Base-by-base conservation (phyloP, 1,284 basidiomycete genomes). In the Pseudozyma thailandica region DNA sequence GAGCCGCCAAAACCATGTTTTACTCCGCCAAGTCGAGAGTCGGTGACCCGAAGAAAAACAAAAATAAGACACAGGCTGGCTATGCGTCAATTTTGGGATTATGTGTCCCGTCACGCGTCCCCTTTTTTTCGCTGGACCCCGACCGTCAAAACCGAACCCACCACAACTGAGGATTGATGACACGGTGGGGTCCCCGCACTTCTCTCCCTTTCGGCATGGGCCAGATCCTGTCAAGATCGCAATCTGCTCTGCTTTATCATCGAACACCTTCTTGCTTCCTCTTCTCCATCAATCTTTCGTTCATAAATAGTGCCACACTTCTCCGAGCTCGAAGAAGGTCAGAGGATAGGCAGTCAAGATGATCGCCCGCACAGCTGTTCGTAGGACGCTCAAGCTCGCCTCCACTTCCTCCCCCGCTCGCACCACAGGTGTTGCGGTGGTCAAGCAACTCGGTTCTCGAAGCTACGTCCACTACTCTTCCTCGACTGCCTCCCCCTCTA, bases 141-240 rank as follows among this genome's bases (percentile, higher is more conserved):
- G 51, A 47, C 59, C 59, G 59, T 61, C 59, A 61, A 61, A 61
- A 41, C 59, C 59, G 59, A 61, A 39, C 31, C 12, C 23, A 48
- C n/a, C n/a, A 48, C 21, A 27, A 28, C 23, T 53, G n/a, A 18
- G 23, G 21, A 30, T 12, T 30, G 43, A 31, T 18, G 48, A 38
- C 18, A 6, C 18, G 27, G 45, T 33, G 54, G 61, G 61, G 61
- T 27, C 54, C 61, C 54, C 61, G 38, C 61, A 63, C 45, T 20
- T 13, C 21, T 20, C 3, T 33, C n/a, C 31, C 31, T 33, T 33
- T 33, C 31, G 31, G 31, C 31, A 33, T 33, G n/a, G 31, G n/a
- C 31, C 31, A 33, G n/a, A n/a, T n/a, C n/a, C n/a, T n/a, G n/a
- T n/a, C n/a, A n/a, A n/a, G n/a, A n/a, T n/a, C n/a, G n/a, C n/a